Evolutionary conservation across 495 filamentous ascomycete species (phyloP).

Genomic region (Penicillium coffeae): DNA sequence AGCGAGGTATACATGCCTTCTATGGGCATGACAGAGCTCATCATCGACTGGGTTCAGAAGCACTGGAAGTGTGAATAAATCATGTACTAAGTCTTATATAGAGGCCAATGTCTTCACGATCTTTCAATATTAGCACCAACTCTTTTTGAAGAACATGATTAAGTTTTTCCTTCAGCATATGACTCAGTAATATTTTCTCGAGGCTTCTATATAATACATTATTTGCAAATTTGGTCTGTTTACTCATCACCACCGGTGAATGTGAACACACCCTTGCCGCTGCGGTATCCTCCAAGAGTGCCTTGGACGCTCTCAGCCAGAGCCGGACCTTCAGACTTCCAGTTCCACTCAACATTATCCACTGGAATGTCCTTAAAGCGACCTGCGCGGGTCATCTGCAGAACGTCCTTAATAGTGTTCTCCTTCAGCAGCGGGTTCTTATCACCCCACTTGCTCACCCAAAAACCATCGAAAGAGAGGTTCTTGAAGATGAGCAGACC

Average conservation of each 20-base stretch:
- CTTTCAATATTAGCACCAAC: too few species aligned
- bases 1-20: slow-evolving; percentile 63
- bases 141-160: too few species aligned
- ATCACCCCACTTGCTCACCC: slow-evolving; percentile 88
- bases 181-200: background rate
- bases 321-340: slow-evolving; percentile 63
- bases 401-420: slow-evolving; percentile 73
- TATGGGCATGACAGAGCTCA: slow-evolving; percentile 65
- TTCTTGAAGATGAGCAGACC: slow-evolving; percentile 87
- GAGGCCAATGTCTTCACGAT: too few species aligned
- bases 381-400: slow-evolving; percentile 67
- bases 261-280: slow-evolving; percentile 86
- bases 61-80: slow-evolving; percentile 60
- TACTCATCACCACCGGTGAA: slow-evolving; percentile 54
- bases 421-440: slow-evolving; percentile 68
- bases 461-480: slow-evolving; percentile 83
- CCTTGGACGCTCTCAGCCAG: slow-evolving; percentile 64
- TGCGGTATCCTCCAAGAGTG: slow-evolving; percentile 73
- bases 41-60: slow-evolving; percentile 72
- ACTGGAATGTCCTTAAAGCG: slow-evolving; percentile 80
- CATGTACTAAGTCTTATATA: too few species aligned
- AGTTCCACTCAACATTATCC: slow-evolving; percentile 73
- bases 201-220: slow-evolving; percentile 9
- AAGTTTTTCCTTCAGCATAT: background rate
- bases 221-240: background rate